phyloP scores from a whole-genome alignment of 106 monocot genomes.

The Narthecium ossifragum region DNA sequence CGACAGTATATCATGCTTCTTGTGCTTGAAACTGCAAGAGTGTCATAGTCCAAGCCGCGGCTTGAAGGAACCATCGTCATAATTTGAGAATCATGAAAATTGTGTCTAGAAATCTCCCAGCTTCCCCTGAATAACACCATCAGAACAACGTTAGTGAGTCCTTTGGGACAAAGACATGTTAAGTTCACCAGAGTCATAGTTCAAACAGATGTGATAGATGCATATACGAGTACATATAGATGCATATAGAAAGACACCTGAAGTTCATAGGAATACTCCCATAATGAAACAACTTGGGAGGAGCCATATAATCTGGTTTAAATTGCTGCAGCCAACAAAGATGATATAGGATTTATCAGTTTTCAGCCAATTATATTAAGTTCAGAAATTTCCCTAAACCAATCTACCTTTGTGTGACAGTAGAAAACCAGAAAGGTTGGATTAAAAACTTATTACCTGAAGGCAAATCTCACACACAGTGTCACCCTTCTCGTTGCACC shows the following conservation, averaged over 20 bases:
- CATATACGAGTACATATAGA: no score
- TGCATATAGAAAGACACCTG: conserved; percentile 55
- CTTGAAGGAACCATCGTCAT: conserved; percentile 61
- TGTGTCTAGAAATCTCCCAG: conserved; percentile 68
- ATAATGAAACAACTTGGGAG: conserved; percentile 68
- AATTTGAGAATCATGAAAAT: conserved; percentile 37
- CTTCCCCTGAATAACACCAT: conserved; percentile 46
- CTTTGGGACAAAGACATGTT: no score
- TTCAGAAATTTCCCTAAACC: no score
- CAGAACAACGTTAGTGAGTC: no score
- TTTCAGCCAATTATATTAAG: no score
- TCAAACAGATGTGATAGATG: no score
- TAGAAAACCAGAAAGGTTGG: no score
- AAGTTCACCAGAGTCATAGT: no score
- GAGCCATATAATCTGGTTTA: conserved; percentile 76
- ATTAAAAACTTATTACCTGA: conserved; percentile 30
- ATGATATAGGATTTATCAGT: no score
- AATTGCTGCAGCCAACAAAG: conserved; percentile 58
- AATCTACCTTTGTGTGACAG: no score
- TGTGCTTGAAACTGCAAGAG: conserved; percentile 29
- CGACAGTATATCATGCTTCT: conserved; percentile 50
- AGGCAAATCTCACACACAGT: conserved; percentile 78
- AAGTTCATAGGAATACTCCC: conserved; percentile 73
- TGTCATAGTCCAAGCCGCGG: conserved; percentile 35
- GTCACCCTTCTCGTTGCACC: conserved; percentile 87